Evolutionary conservation across 129 eudicot species (phyloP).

Genomic region (Centaurea solstitialis): DNA sequence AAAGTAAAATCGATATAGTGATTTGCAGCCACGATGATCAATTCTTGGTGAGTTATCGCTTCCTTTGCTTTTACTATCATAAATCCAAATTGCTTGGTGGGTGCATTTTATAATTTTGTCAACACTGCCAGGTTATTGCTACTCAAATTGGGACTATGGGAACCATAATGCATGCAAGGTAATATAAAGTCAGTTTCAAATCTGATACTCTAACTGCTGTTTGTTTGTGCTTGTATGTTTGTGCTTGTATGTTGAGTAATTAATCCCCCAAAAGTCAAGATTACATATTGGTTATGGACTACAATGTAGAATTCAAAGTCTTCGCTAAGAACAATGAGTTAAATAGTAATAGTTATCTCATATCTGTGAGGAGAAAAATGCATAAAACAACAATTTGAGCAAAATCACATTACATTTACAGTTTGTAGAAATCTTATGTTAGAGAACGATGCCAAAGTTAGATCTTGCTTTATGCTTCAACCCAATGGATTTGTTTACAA

Average conservation of each 20-base stretch:
- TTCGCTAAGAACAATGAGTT: not conserved
- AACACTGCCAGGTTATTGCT: conserved; percentile 63
- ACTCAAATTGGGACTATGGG: conserved; percentile 99
- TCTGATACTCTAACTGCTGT: not conserved
- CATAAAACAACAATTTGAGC: too few relatives aligned
- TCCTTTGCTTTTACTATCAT: not conserved
- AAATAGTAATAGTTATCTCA: not conserved
- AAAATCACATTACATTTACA: too few relatives aligned
- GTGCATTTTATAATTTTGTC: conserved; percentile 13
- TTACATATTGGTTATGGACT: not conserved
- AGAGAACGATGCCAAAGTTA: too few relatives aligned
- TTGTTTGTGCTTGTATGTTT: not conserved
- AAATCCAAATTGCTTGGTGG: not conserved
- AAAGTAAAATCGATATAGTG: conserved; percentile 56
- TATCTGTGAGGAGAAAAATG: not conserved
- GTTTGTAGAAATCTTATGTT: too few relatives aligned
- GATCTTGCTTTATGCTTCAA: too few relatives aligned
- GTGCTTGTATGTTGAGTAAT: not conserved
- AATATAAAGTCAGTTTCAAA: not conserved
- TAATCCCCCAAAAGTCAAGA: not conserved
- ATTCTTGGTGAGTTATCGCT: conserved; percentile 50
- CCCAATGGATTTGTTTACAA: not conserved
- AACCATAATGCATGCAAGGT: conserved; percentile 89
- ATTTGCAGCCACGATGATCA: conserved; percentile 68
- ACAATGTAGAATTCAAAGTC: not conserved